Evolutionary conservation across 208 protist species (phyloP).

Genomic region (Leishmania aethiopica): DNA sequence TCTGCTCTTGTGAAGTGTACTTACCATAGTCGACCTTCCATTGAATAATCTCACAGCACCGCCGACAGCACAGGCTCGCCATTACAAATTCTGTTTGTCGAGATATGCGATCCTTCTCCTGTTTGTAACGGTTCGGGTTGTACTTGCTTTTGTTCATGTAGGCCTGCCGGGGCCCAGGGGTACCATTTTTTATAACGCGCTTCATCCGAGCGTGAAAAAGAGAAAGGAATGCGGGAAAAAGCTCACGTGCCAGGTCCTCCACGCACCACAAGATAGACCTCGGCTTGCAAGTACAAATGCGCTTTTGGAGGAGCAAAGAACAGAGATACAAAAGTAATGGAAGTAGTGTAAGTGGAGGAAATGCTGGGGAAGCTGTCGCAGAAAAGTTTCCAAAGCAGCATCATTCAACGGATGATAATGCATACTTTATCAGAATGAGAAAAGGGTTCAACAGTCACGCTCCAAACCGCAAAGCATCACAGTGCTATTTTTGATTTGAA

Average conservation of each 20-base stretch:
- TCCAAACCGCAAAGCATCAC: not conserved
- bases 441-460: not conserved
- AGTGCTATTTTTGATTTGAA: not conserved
- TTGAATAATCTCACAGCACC: slow-evolving; percentile 87
- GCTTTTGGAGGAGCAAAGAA: not conserved
- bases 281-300: not conserved
- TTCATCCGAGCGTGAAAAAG: slow-evolving; percentile 25
- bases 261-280: not conserved
- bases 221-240: not conserved
- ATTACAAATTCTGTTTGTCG: slow-evolving; percentile 40
- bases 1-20: slow-evolving; percentile 58
- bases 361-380: not conserved
- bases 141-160: slow-evolving; percentile 81
- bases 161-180: slow-evolving; percentile 51
- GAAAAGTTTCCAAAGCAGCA: not conserved
- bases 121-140: slow-evolving; percentile 79
- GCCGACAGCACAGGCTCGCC: slow-evolving; percentile 80
- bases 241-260: not conserved
- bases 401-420: not conserved
- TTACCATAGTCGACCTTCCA: slow-evolving; percentile 92
- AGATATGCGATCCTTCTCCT: slow-evolving; percentile 67
- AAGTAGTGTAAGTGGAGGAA: not conserved
- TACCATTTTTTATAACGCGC: slow-evolving; percentile 45
- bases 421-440: not conserved
- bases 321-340: not conserved